A percentile compares a stretch with the other conserved stretches of the same genome.
Conservation (phyloP, 1,284 basidiomycete genomes). For the Ustilago sp. region DNA sequence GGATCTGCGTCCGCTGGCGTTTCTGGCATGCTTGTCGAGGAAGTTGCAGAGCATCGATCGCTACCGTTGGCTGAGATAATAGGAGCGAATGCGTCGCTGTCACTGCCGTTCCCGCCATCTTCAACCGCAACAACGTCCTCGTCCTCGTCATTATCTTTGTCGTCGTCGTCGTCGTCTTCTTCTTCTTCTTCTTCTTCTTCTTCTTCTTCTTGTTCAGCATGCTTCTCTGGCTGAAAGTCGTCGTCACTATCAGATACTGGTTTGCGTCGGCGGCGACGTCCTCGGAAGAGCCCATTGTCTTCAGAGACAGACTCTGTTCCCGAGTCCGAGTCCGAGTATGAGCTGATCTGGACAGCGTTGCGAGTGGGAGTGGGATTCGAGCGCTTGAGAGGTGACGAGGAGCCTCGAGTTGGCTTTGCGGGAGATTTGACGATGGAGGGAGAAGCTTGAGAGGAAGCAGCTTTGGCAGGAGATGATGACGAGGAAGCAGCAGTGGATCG, state of each 20-base stretch:
- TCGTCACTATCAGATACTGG: conserved; percentile 24
- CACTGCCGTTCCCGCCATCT: background rate
- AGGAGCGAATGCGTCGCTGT: conserved; percentile 8
- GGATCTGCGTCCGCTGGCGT: conserved; percentile 34
- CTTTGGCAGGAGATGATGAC: conserved; percentile 7
- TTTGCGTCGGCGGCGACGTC: conserved; percentile 16
- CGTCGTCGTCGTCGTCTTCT: conserved; percentile 18
- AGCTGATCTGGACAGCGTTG: conserved; percentile 8
- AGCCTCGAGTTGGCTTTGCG: background rate
- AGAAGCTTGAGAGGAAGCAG: background rate
- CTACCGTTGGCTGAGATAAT: background rate
- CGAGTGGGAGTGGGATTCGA: background rate
- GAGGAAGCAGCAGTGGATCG: conserved; percentile 10
- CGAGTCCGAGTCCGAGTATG: conserved; percentile 20
- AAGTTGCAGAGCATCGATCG: conserved; percentile 12
- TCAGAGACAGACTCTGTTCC: conserved; percentile 18
- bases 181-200: conserved; percentile 23
- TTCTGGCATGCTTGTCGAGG: conserved; percentile 30
- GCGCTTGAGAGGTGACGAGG: conserved; percentile 10
- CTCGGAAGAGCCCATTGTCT: conserved; percentile 22
- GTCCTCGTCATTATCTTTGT: background rate
- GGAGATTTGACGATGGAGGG: conserved; percentile 2
- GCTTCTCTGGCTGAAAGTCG: conserved; percentile 33
- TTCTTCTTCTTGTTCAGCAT: conserved; percentile 14
- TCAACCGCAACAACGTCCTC: background rate